Conservation (phyloP, 495 filamentous ascomycete species). For the Aspergillus carlsbadensis region DNA sequence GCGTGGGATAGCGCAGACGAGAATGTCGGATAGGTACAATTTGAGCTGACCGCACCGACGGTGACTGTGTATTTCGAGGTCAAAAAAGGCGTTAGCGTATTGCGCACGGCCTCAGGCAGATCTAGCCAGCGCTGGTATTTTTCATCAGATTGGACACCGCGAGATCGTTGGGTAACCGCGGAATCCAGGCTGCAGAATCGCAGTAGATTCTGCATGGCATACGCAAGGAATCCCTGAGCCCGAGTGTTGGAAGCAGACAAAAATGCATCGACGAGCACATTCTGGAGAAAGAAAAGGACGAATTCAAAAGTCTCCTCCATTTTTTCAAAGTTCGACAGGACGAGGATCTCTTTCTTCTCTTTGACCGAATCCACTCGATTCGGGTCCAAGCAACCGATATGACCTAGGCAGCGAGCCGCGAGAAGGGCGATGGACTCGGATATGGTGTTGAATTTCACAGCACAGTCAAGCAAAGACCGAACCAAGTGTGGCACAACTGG, state of each 20-base stretch:
- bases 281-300: constrained; percentile 76
- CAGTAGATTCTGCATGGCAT: constrained; percentile 88
- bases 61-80: constrained; percentile 77
- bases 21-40: constrained; percentile 77
- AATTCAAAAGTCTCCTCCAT: constrained; percentile 83
- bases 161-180: constrained; percentile 52
- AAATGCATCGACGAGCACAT: constrained; percentile 88
- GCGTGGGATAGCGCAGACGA: constrained; percentile 59
- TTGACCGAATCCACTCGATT: constrained; percentile 80
- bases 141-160: constrained; percentile 49
- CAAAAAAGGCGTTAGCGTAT: constrained; percentile 79
- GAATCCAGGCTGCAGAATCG: constrained; percentile 67
- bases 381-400: constrained; percentile 88
- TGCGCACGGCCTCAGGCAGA: constrained; percentile 70
- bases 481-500: constrained; percentile 66
- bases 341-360: constrained; percentile 74
- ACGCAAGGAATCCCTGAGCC: constrained; percentile 86
- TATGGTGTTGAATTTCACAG: constrained; percentile 70
- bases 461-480: constrained; percentile 79
- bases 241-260: constrained; percentile 81
- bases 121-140: constrained; percentile 70
- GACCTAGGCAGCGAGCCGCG: constrained; percentile 75
- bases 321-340: constrained; percentile 79
- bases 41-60: constrained; percentile 47
- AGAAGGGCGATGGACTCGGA: constrained; percentile 65